phyloP scores from a whole-genome alignment of 2,329 filamentous ascomycete species.

The Botryotinia globosa region DNA sequence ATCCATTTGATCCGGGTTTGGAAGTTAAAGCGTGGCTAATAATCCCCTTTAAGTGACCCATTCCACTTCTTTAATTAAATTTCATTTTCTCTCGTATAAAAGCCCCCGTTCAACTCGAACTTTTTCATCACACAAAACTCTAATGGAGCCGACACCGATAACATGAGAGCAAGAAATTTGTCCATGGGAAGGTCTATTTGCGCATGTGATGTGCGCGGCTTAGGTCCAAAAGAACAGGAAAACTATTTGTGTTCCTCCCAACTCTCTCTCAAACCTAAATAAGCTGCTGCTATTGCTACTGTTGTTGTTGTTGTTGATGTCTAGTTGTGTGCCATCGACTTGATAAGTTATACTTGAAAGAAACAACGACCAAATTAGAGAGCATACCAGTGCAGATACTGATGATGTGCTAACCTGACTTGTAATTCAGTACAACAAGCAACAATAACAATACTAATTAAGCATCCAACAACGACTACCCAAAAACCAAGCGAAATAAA shows the following conservation, averaged over 20 bases:
- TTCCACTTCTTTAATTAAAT: background rate
- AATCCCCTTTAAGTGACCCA: background rate
- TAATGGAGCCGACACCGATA: accelerated
- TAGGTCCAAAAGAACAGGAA: background rate
- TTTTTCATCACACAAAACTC: background rate
- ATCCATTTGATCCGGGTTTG: background rate
- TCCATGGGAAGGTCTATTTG: accelerated
- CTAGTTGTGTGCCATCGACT: too few relatives aligned
- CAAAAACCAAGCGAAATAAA: background rate
- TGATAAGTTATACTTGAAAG: too few relatives aligned
- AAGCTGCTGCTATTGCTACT: too few relatives aligned
- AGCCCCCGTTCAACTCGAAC: background rate
- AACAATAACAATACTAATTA: accelerated
- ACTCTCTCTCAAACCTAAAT: accelerated
- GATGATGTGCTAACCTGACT: background rate
- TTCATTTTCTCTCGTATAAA: background rate
- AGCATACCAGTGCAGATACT: too few relatives aligned
- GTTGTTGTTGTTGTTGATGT: too few relatives aligned
- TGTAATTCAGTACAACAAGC: background rate
- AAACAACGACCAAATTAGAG: too few relatives aligned
- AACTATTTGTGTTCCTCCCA: accelerated
- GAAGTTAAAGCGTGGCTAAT: too few relatives aligned
- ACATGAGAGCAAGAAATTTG: background rate
- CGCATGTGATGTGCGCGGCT: background rate
- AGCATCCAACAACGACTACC: background rate